These are phyloP conservation scores for Diaporthe caulivora DNA, from an alignment of 2,329 filamentous ascomycete genomes.

Conservation along the genomic window DNA sequence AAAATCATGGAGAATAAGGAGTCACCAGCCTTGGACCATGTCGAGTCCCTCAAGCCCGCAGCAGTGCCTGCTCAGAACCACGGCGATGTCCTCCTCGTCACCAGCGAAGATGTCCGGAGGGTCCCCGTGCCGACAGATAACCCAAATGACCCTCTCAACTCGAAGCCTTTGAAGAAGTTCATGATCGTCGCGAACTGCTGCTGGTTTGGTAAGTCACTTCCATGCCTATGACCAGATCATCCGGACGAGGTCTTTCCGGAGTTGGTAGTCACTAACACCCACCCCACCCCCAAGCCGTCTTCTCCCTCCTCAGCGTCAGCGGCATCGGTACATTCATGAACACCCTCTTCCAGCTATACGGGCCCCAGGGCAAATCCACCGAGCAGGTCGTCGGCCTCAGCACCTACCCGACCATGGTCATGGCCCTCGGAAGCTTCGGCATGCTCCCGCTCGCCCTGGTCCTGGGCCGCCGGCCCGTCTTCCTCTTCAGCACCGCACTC, in stretches of 20 bases:
- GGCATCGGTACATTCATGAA: constrained; percentile 8
- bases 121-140: constrained; percentile 3
- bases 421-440: constrained; percentile 10
- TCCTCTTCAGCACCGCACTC: neutral
- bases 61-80: neutral
- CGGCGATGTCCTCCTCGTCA: constrained; percentile 8
- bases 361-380: neutral
- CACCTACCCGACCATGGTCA: neutral
- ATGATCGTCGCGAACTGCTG: constrained; percentile 2
- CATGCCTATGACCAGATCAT: constrained; percentile 30
- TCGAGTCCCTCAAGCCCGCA: neutral
- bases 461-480: neutral
- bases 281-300: neutral
- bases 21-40: neutral
- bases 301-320: constrained; percentile 9
- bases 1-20: neutral
- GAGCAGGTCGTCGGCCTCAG: constrained; percentile 17
- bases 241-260: neutral
- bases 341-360: constrained; percentile 4
- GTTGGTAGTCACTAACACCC: neutral
- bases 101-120: constrained; percentile 2
- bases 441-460: neutral
- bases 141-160: neutral
- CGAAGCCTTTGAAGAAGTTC: neutral
- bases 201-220: neutral